phyloP scores from a whole-genome alignment of 805 yeast species.

The Cyberlindnera mississippiensis region DNA sequence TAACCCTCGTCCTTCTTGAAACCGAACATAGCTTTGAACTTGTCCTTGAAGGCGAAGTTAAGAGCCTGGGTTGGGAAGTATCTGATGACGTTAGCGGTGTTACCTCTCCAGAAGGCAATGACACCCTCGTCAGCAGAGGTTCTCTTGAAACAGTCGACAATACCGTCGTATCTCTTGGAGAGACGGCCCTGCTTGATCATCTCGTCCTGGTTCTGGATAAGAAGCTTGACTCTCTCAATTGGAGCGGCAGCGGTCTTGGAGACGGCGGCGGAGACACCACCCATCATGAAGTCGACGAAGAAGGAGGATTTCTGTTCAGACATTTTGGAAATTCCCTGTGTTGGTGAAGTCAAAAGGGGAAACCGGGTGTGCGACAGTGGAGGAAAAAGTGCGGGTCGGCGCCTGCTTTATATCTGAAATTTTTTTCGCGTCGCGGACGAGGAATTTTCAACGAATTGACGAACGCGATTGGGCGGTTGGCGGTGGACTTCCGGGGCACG shows the following conservation, averaged over 20 bases:
- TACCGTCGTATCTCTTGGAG: conserved; percentile 83
- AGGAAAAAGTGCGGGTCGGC: conserved; percentile 12
- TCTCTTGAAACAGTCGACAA: conserved; percentile 89
- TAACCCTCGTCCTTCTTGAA: conserved; percentile 94
- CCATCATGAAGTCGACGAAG: conserved; percentile 80
- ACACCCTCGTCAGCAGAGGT: conserved; percentile 93
- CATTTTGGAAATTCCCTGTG: conserved; percentile 17
- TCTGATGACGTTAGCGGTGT: conserved; percentile 98
- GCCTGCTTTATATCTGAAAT: conserved; percentile 14
- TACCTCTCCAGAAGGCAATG: conserved; percentile 97
- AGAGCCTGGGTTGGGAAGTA: conserved; percentile 99
- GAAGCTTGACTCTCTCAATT: conserved; percentile 93
- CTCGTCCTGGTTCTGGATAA: conserved; percentile 97
- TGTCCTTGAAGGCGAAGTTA: conserved; percentile 97
- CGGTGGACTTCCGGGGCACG: conserved; percentile 2
- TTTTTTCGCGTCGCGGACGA: conserved; percentile 9
- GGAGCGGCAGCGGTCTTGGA: conserved; percentile 98
- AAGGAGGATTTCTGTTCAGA: conserved; percentile 42
- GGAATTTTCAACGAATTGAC: conserved; percentile 9
- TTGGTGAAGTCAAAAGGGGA: conserved; percentile 1
- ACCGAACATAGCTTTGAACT: conserved; percentile 92
- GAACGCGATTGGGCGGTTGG: conserved; percentile 17
- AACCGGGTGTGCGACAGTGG: conserved; percentile 1
- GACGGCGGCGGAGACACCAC: conserved; percentile 99
- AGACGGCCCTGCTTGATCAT: conserved; percentile 98